phyloP scores from a whole-genome alignment of 495 filamentous ascomycete genomes.

The Aspergillus asperescens region DNA sequence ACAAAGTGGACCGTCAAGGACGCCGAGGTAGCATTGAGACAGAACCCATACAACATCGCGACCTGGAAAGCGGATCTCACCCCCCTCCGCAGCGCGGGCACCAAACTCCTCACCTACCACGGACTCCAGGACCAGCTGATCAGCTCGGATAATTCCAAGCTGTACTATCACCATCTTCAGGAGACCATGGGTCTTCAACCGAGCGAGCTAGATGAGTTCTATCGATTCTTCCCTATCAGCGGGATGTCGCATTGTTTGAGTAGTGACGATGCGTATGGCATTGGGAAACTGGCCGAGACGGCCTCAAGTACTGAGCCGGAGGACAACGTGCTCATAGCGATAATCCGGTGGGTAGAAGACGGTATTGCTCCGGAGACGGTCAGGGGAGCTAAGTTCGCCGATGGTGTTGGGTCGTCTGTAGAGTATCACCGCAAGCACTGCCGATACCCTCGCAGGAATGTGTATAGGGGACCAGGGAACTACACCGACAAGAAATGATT shows the following conservation, averaged over 20 bases:
- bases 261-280: constrained; percentile 50
- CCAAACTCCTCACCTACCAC: constrained; percentile 50
- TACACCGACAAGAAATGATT: constrained; percentile 39
- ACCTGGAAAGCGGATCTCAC: constrained; percentile 48
- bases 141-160: constrained; percentile 38
- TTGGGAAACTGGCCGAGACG: constrained; percentile 41
- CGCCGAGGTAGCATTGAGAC: constrained; percentile 29
- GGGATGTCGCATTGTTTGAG: constrained; percentile 51
- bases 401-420: constrained; percentile 31
- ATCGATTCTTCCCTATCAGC: constrained; percentile 55
- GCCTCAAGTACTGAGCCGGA: constrained; percentile 29
- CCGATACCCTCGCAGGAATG: constrained; percentile 35
- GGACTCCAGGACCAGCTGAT: constrained; percentile 44
- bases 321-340: constrained; percentile 47
- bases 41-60: constrained; percentile 46
- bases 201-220: constrained; percentile 49
- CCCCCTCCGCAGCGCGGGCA: constrained; percentile 35
- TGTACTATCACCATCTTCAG: constrained; percentile 42
- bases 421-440: constrained; percentile 41
- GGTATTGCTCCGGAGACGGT: constrained; percentile 50
- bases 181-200: constrained; percentile 39
- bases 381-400: constrained; percentile 47
- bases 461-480: constrained; percentile 34
- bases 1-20: constrained; percentile 36
- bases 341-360: constrained; percentile 59